Base-by-base conservation (phyloP, 169 alveolate genomes). In the Fabrea salina region DNA sequence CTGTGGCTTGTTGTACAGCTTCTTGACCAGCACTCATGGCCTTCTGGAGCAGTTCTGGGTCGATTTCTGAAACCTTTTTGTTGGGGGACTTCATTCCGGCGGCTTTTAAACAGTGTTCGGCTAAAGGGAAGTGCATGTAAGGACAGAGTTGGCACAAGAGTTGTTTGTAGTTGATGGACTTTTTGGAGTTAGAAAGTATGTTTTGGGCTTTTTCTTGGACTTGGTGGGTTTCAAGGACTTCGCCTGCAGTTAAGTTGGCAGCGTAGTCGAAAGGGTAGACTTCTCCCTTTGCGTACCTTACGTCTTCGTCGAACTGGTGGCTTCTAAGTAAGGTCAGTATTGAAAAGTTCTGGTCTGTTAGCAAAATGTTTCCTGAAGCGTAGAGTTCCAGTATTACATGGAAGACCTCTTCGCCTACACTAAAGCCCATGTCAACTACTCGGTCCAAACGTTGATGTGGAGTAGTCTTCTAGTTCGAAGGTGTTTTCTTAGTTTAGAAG, bases 371-470 rank as follows among this genome's bases (percentile, higher is more conserved):
- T 53, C 99, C 99, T 49, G 95, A 90, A 44, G 97, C 94, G 79
- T 95, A 97, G 53, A 97, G 89, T 82, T 97, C 98, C 1, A 97
- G 88, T 41, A 97, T 88, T n/a, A 97, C 74, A 83, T 97, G 97
- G 59, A 85, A 87, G 1, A 94, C 93, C 58, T 91, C 88, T 53
- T 96, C 99, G 22, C 96, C 99, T 66, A 92, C 87, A 57, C 98
- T 97, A 80, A 97, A 96, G 49, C 95, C 89, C 53, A 54, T 84
- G 59, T 93, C 98, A 43, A 96, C 89, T 16, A 96, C 97, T 82
- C 99, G 89, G 77, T 97, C 99, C 56, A 94, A 92, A 8, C 96
- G 97, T 27, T 96, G 83, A 79, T 97, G 97, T 51, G 78, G 37
- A 79, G 93, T 19, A 93, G 58, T 75, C 90, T 89, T 66, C 85